A percentile compares a stretch with the other conserved stretches of the same genome.
phyloP scores from a whole-genome alignment of 768 basidiomycete species.

The Tulasnella sp. region DNA sequence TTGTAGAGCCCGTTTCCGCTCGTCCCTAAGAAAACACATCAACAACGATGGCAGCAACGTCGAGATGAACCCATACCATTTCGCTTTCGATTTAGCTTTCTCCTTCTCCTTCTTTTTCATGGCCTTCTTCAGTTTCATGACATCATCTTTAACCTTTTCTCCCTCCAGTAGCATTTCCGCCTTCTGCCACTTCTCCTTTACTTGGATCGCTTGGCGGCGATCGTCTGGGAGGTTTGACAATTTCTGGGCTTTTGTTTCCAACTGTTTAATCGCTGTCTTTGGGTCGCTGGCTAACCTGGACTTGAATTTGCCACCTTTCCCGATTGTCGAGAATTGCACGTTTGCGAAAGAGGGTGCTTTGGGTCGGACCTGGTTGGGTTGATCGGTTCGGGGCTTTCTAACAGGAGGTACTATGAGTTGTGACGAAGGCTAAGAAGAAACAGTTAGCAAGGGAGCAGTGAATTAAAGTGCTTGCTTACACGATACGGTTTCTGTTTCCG shows the following conservation, averaged over 20 bases:
- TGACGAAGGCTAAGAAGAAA: too few relatives aligned
- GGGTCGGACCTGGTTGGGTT: conserved; percentile 22
- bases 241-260: conserved; percentile 64
- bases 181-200: conserved; percentile 81
- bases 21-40: conserved; percentile 45
- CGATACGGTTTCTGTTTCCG: conserved; percentile 70
- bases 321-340: conserved; percentile 53
- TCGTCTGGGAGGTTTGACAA: conserved; percentile 68
- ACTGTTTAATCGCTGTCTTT: conserved; percentile 68
- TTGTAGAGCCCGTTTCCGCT: conserved; percentile 66
- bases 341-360: conserved; percentile 33
- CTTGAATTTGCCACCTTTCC: conserved; percentile 24
- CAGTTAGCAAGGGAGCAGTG: too few relatives aligned
- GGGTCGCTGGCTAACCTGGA: conserved; percentile 71
- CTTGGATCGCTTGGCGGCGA: conserved; percentile 66
- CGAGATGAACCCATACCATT: conserved; percentile 48
- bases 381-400: conserved; percentile 15
- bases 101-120: conserved; percentile 86
- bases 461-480: too few relatives aligned
- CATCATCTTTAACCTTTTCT: conserved; percentile 83
- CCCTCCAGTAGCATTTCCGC: conserved; percentile 80
- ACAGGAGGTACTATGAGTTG: conserved; percentile 60
- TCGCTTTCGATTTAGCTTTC: conserved; percentile 70
- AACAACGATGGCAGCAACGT: background rate
- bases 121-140: conserved; percentile 76